Base-by-base conservation (phyloP, 2,329 filamentous ascomycete species). In the Calonectria hawksworthii region DNA sequence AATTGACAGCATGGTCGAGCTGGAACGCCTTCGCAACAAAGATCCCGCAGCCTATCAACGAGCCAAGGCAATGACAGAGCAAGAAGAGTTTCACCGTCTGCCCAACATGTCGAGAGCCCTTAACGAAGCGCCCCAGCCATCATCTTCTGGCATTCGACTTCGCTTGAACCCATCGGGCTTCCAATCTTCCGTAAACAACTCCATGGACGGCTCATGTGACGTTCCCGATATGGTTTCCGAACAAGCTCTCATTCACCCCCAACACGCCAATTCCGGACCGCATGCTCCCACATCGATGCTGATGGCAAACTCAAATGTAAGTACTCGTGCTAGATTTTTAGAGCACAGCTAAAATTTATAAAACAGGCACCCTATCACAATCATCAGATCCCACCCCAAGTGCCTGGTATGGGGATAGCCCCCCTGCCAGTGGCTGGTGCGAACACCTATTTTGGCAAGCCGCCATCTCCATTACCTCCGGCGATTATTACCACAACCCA, bases 1-100 rank as follows among this genome's bases (percentile, higher is more conserved):
- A 59, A 91, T 91, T 0, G 86, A 90, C 23, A 76, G 78, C n/a
- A 77, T 85, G 77, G 78, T 84, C 26, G 79, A 81, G n/a, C 36
- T 84, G 74, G 83, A 85, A 50, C 75, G 77, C 4, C 79, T 86
- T 34, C 82, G 85, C 3, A n/a, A 76, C 51, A 81, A 77, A 3
- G 78, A 87, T 34, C 85, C 85, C 1, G 79, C 75, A 13, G 82
- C 82, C 47, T 86, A 83, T 44, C 74, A 73, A 41, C 81, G 75
- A 63, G 50, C 75, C 34, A 81, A 77, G 68, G 73, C 44, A 28
- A 56, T 38, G 13, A 9, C 21, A 44, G 59, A 64, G 7, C 18
- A 67, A 36, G 66, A 30, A 8, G 72, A 75, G 28, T 72, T 67
- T 38, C 32, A 66, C 50, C 65, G 69, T 6, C 41, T 73, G 2